phyloP scores from a whole-genome alignment of 2,329 filamentous ascomycete species.

The Sclerotiophoma versabilis region DNA sequence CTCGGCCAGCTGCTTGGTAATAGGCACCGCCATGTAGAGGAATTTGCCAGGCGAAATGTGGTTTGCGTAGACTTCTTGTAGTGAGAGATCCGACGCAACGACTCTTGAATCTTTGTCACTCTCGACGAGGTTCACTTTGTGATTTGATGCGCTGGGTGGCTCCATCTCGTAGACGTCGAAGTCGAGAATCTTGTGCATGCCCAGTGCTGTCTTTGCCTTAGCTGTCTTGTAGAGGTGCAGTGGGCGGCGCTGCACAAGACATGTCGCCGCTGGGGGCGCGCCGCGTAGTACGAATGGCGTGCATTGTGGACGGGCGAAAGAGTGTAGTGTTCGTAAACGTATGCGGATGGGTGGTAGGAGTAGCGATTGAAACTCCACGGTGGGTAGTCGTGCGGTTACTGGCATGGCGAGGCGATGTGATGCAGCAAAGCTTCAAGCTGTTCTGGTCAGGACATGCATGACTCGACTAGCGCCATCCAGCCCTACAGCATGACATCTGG shows the following conservation, averaged over 20 bases:
- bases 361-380: conserved; percentile 29
- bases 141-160: conserved; percentile 14
- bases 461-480: conserved; percentile 7
- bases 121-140: conserved; percentile 30
- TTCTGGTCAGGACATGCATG: background rate
- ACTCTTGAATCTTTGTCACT: conserved; percentile 3
- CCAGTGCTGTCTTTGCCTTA: conserved; percentile 29
- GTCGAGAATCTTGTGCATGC: conserved; percentile 35
- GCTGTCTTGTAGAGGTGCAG: conserved; percentile 42
- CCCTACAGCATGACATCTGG: conserved; percentile 1
- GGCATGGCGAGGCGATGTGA: conserved; percentile 22
- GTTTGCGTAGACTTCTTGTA: conserved; percentile 29
- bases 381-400: conserved; percentile 16
- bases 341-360: conserved; percentile 28
- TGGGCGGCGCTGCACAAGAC: conserved; percentile 28
- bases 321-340: conserved; percentile 19
- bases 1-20: conserved; percentile 12
- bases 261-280: conserved; percentile 18
- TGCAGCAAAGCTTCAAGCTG: conserved; percentile 1
- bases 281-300: background rate
- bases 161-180: conserved; percentile 23
- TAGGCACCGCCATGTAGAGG: conserved; percentile 18
- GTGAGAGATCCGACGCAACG: conserved; percentile 22
- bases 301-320: conserved; percentile 25
- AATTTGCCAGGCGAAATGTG: conserved; percentile 31